A percentile compares a stretch with the other conserved stretches of the same genome.
phyloP scores from a whole-genome alignment of 176 grass and related monocot genomes.

The Aegilops sharonensis region DNA sequence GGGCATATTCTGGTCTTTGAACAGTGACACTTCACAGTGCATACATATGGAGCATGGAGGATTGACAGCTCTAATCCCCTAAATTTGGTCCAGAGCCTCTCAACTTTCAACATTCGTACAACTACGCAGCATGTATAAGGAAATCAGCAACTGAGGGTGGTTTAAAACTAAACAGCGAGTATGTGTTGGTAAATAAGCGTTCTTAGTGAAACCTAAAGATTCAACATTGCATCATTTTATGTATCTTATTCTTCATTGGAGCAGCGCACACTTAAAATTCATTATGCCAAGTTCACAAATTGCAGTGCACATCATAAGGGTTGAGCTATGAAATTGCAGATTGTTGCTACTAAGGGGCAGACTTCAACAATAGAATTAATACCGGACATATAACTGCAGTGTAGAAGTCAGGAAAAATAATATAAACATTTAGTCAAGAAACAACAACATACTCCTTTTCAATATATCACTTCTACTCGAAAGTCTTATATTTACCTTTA shows the following conservation, averaged over 20 bases:
- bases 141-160: not conserved
- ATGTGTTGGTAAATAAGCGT: not conserved
- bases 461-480: not conserved
- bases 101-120: not conserved
- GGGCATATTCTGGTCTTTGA: not conserved
- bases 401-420: not conserved
- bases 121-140: not conserved
- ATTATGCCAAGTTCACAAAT: not conserved
- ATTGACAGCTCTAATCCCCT: not conserved
- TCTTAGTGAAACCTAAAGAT: not conserved
- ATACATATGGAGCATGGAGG: not conserved
- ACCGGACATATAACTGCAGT: not conserved
- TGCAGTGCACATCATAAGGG: not conserved
- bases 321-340: not conserved
- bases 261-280: not conserved
- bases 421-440: not conserved
- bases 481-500: not conserved
- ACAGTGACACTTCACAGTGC: not conserved
- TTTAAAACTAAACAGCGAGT: not conserved
- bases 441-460: not conserved
- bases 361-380: not conserved
- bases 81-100: not conserved
- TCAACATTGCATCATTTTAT: not conserved
- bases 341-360: not conserved
- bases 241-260: not conserved